phyloP scores from a whole-genome alignment of 1,139 yeast genomes.

The Groenewaldozyma sp. region DNA sequence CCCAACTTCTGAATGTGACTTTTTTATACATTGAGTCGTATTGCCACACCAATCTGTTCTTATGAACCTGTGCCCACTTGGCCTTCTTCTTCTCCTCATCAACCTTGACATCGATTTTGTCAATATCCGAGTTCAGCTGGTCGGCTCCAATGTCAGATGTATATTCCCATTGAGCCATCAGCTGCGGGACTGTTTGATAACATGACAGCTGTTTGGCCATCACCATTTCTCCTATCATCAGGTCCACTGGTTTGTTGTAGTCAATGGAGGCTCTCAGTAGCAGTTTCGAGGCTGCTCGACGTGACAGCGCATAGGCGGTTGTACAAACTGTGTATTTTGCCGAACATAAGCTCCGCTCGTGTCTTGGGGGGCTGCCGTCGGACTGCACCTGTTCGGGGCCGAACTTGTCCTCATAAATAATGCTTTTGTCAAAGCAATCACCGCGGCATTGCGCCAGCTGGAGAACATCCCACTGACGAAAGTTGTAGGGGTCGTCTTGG shows the following conservation, averaged over 20 bases:
- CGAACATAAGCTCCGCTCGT: slow-evolving; percentile 9
- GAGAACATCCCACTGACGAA: slow-evolving; percentile 11
- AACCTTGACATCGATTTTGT: not conserved
- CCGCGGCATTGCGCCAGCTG: slow-evolving; percentile 8
- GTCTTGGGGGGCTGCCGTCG: slow-evolving; percentile 3
- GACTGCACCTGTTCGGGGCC: slow-evolving; percentile 6
- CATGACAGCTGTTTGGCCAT: slow-evolving; percentile 6
- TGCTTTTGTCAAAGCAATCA: slow-evolving; percentile 4
- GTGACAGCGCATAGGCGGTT: slow-evolving; percentile 15
- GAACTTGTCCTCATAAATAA: slow-evolving; percentile 9
- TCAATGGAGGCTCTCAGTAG: slow-evolving; percentile 12
- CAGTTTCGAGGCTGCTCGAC: slow-evolving; percentile 14
- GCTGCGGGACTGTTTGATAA: slow-evolving; percentile 12
- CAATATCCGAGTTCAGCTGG: slow-evolving; percentile 9
- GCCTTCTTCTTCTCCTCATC: not conserved
- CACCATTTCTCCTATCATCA: slow-evolving; percentile 9
- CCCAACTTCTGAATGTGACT: not conserved
- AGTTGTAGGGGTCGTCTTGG: slow-evolving; percentile 9
- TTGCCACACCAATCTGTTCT: slow-evolving; percentile 5
- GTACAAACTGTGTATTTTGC: slow-evolving; percentile 12
- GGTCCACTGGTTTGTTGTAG: slow-evolving; percentile 13
- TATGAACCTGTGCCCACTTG: slow-evolving; percentile 4
- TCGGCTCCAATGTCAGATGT: slow-evolving; percentile 12
- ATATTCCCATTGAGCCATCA: slow-evolving; percentile 15
- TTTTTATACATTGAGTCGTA: slow-evolving; percentile 2